Percentiles rank a stretch among this genome's conserved stretches.
Conservation (phyloP, 805 yeast genomes). For the Yamadazyma phyllophila region DNA sequence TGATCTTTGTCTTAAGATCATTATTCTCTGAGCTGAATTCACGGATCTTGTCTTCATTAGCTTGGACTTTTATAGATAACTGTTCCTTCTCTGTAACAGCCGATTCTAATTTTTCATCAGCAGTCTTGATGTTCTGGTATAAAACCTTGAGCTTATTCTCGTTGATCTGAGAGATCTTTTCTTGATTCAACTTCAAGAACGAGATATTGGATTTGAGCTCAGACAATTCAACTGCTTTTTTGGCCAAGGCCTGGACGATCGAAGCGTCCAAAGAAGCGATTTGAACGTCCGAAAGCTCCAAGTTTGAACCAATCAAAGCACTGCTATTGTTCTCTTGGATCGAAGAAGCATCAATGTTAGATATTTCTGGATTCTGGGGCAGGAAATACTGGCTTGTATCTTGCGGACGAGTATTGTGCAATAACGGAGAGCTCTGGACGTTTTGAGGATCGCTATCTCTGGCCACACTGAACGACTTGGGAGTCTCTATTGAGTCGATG, state of each 20-base stretch:
- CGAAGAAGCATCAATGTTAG: constrained; percentile 3
- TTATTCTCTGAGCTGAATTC: constrained; percentile 17
- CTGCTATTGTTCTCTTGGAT: constrained; percentile 35
- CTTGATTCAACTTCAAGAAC: constrained; percentile 33
- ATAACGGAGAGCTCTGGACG: constrained; percentile 18
- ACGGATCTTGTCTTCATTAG: constrained; percentile 13
- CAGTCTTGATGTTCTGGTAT: constrained; percentile 19
- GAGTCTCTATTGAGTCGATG: constrained; percentile 40
- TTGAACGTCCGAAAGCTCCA: constrained; percentile 23
- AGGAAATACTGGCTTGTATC: too few relatives aligned
- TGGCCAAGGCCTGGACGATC: constrained; percentile 20
- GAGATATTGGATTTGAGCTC: constrained; percentile 31
- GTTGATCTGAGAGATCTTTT: constrained; percentile 28
- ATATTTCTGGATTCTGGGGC: not conserved
- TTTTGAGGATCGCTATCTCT: constrained; percentile 22
- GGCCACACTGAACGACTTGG: constrained; percentile 41
- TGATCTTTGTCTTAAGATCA: constrained; percentile 16
- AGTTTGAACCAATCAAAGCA: constrained; percentile 41
- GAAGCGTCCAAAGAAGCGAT: constrained; percentile 13
- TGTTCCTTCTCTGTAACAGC: constrained; percentile 22
- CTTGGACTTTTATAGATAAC: constrained; percentile 19
- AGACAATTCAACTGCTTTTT: constrained; percentile 27
- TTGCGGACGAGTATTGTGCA: constrained; percentile 1
- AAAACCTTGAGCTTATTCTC: constrained; percentile 22
- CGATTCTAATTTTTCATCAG: constrained; percentile 19